Base-by-base conservation (phyloP, 495 filamentous ascomycete species). In the Penicillium parvum region DNA sequence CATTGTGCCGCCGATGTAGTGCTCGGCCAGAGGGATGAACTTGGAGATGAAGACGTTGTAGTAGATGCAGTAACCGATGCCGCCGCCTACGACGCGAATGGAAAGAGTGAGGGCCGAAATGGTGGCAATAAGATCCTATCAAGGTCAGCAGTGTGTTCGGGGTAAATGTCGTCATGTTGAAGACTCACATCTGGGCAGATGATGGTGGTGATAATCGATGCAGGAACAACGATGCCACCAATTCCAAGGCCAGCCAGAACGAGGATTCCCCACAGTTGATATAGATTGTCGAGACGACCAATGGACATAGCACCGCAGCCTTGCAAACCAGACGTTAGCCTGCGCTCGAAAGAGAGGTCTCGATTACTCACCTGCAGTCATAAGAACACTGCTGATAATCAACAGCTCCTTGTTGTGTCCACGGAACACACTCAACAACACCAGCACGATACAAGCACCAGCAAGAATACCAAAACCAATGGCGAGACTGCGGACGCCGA, bases 31-130 rank as follows among this genome's bases (percentile, higher is more conserved):
- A 1, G 78, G 72, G 10, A 73, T 48, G 45, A 86, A 80, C 63
- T 84, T 85, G 50, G 73, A 72, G 50, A 77, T 59, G 65, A 86
- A 88, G 51, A 88, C 72, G 55, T 86, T 88, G 73, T 81, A 88
- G 72, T 88, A 88, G 44, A 82, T 75, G 16, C 75, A 76, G 57
- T 86, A 88, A 30, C 84, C 84, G 40, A 88, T 78, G 22, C 77
- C 68, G 25, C 84, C 83, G 23, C 84, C 84, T 23, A 86, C 71
- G 39, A 85, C 81, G 35, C 84, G 82, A 45, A 87, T 81, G 16
- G 82, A 76, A 36, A 87, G 79, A 2, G 84, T 85, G n/a, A 88
- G 65, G 8, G 84, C 81, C 9, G 84, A 79, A 37, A 87, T 75
- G 12, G 84, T 88, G 35, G 84, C 84, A 52, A 88, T 85, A 1